A percentile compares a stretch with the other conserved stretches of the same genome.
These are phyloP conservation scores for Alternaria hordeiaustralica DNA, from an alignment of 2,329 filamentous ascomycete species.

Conservation along the genomic window DNA sequence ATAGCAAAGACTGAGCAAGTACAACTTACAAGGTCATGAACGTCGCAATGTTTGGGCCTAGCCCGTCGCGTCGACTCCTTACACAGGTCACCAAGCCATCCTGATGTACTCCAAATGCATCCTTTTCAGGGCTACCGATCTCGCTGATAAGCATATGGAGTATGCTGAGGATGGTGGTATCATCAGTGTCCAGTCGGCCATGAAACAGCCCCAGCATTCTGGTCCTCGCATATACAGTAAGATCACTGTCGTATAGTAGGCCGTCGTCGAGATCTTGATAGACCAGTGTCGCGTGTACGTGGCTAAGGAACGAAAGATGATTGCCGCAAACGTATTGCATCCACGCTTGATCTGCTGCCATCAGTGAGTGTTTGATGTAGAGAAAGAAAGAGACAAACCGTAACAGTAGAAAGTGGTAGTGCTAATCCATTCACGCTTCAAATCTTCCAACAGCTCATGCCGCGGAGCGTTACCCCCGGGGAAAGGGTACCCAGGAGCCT, in stretches of 20 bases:
- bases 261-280: constrained; percentile 41
- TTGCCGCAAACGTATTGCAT: constrained; percentile 38
- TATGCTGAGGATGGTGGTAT: constrained; percentile 42
- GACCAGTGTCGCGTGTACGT: constrained; percentile 41
- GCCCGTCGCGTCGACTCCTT: constrained; percentile 33
- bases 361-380: constrained; percentile 3
- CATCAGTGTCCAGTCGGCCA: constrained; percentile 34
- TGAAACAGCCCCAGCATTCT: constrained; percentile 36
- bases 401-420: constrained; percentile 27
- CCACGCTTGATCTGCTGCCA: constrained; percentile 29
- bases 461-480: constrained; percentile 5
- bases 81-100: constrained; percentile 33
- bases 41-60: constrained; percentile 23
- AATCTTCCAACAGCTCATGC: constrained; percentile 23
- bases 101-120: constrained; percentile 39
- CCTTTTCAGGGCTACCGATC: constrained; percentile 35
- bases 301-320: constrained; percentile 42
- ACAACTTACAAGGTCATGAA: constrained; percentile 39
- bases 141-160: constrained; percentile 42
- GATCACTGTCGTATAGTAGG: constrained; percentile 34
- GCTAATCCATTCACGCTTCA: constrained; percentile 35
- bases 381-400: constrained; percentile 14
- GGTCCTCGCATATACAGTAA: constrained; percentile 43
- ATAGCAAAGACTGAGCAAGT: background rate
- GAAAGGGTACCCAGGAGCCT: constrained; percentile 35